phyloP scores from a whole-genome alignment of 23 red algal species.

The Gracilaria domingensis region DNA sequence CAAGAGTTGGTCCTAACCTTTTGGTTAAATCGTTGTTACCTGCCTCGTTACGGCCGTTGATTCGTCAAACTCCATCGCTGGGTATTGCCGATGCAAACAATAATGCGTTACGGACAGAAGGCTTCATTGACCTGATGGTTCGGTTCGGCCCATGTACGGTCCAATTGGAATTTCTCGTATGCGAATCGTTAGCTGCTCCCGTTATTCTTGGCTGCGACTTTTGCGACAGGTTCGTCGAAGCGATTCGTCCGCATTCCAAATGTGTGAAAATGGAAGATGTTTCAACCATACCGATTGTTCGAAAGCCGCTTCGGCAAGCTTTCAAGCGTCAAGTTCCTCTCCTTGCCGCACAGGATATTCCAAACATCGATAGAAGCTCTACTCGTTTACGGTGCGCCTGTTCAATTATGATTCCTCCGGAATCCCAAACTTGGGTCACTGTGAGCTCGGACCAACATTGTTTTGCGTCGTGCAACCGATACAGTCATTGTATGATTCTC shows the following conservation, averaged over 20 bases:
- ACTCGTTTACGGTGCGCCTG: neutral
- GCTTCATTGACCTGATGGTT: neutral
- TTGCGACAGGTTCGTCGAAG: conserved; percentile 5
- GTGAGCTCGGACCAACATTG: neutral
- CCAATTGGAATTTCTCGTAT: neutral
- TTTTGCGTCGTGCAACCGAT: neutral
- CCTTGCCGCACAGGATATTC: neutral
- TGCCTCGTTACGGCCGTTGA: neutral
- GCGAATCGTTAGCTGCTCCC: neutral
- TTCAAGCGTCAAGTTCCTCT: neutral
- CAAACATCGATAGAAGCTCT: neutral
- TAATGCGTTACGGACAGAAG: conserved; percentile 2
- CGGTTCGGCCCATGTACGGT: neutral
- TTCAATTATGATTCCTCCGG: neutral
- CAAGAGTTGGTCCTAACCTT: conserved; percentile 26
- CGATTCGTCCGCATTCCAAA: neutral
- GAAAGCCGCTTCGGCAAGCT: neutral
- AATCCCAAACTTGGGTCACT: neutral
- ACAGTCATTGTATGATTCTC: neutral
- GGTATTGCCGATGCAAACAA: conserved; percentile 33
- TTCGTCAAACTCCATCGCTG: neutral
- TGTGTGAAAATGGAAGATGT: neutral
- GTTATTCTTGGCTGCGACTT: conserved; percentile 10
- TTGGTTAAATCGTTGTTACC: neutral
- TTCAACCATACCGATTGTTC: neutral